A percentile compares a stretch with the other conserved stretches of the same genome.
These are phyloP conservation scores for Holtermanniella nyarrowii DNA, from an alignment of 768 basidiomycete genomes.

Conservation along the genomic window DNA sequence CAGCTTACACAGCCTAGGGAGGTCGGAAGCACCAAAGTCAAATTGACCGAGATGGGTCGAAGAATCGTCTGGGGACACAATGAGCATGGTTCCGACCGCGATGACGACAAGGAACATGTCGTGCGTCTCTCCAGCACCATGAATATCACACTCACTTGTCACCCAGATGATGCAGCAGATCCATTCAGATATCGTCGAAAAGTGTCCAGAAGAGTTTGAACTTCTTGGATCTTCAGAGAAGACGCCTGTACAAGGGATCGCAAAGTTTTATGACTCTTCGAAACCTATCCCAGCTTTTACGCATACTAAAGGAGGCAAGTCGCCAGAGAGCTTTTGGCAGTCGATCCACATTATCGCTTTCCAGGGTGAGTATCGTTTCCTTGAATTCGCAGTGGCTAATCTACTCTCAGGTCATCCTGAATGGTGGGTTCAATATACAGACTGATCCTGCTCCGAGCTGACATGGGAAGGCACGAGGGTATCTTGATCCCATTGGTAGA, in stretches of 20 bases:
- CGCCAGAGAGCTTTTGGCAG: constrained; percentile 21
- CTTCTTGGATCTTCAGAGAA: constrained; percentile 20
- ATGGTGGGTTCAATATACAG: constrained; percentile 9
- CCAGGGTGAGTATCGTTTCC: constrained; percentile 15
- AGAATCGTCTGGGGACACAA: constrained; percentile 19
- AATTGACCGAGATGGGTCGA: constrained; percentile 22
- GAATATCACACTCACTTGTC: background rate
- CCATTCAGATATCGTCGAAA: constrained; percentile 24
- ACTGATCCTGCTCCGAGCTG: background rate
- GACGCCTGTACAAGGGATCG: constrained; percentile 26
- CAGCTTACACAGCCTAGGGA: constrained; percentile 10
- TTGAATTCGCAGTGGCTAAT: background rate
- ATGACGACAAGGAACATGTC: constrained; percentile 12
- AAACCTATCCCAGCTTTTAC: constrained; percentile 19
- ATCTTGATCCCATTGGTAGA: constrained; percentile 26
- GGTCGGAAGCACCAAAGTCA: constrained; percentile 21
- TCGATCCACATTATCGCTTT: constrained; percentile 26
- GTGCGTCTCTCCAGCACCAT: constrained; percentile 4
- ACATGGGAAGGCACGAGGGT: constrained; percentile 14
- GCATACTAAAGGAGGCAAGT: constrained; percentile 14
- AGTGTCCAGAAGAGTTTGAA: constrained; percentile 15
- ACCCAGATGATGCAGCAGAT: constrained; percentile 28
- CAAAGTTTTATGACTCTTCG: constrained; percentile 17
- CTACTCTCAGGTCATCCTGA: constrained; percentile 20
- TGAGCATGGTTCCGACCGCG: constrained; percentile 1